These are phyloP conservation scores for Solanum gracilifrons DNA, from an alignment of 257 asterid species.

Conservation along the genomic window DNA sequence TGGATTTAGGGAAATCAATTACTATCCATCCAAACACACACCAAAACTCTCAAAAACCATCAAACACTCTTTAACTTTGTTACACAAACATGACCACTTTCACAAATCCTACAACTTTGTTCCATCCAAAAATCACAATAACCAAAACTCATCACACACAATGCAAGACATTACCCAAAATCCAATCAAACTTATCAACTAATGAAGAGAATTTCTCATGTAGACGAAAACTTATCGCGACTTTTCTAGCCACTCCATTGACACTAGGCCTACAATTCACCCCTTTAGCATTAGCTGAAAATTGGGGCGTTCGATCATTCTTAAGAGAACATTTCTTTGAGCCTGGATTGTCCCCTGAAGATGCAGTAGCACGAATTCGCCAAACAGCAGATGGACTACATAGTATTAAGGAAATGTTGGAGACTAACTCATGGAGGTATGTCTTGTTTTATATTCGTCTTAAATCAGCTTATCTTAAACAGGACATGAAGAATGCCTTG, in stretches of 20 bases:
- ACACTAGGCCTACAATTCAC: slow-evolving; percentile 25
- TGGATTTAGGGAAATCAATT: not conserved
- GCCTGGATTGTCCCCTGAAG: slow-evolving; percentile 59
- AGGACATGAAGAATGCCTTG: slow-evolving; percentile 33
- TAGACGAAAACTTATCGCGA: slow-evolving; percentile 29
- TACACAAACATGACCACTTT: slow-evolving; percentile 30
- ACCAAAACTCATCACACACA: slow-evolving; percentile 1
- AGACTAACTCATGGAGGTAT: slow-evolving; percentile 73
- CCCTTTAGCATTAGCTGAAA: slow-evolving; percentile 44
- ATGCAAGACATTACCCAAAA: slow-evolving; percentile 1
- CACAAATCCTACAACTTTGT: slow-evolving; percentile 32
- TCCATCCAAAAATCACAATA: slow-evolving; percentile 23
- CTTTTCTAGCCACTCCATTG: slow-evolving; percentile 30
- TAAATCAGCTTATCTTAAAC: slow-evolving; percentile 47
- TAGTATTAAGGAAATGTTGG: slow-evolving; percentile 59
- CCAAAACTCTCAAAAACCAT: not conserved
- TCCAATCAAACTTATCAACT: slow-evolving; percentile 15
- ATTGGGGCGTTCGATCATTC: slow-evolving; percentile 64
- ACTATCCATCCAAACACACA: slow-evolving; percentile 4
- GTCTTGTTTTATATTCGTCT: slow-evolving; percentile 53
- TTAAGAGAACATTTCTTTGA: slow-evolving; percentile 36
- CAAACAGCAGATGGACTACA: slow-evolving; percentile 75
- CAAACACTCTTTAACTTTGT: not conserved
- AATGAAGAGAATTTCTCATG: slow-evolving; percentile 4
- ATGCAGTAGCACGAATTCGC: slow-evolving; percentile 47